These are phyloP conservation scores for Dalbergia oliveri DNA, from an alignment of 306 rosid species.

Conservation along the genomic window DNA sequence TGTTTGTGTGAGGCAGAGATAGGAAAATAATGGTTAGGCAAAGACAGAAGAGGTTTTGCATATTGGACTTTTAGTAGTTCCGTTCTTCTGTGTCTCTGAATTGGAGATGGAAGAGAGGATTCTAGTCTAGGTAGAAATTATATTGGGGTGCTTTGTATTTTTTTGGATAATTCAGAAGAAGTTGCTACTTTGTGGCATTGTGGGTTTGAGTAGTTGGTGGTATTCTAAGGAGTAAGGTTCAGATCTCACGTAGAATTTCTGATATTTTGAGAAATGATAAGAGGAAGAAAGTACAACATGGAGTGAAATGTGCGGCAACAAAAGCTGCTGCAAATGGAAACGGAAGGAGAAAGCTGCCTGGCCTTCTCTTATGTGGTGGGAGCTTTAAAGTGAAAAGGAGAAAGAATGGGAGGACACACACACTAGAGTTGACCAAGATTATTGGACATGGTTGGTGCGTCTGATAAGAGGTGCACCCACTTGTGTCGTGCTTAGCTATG, in stretches of 20 bases:
- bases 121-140: no score
- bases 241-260: background rate
- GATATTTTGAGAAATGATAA: background rate
- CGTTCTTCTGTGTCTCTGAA: no score
- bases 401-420: constrained; percentile 14
- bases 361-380: background rate
- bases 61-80: background rate
- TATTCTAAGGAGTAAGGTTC: background rate
- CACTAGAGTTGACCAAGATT: constrained; percentile 28
- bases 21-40: constrained; percentile 22
- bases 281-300: background rate
- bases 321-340: background rate
- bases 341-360: background rate
- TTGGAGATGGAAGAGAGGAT: no score
- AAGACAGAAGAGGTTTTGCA: constrained; percentile 35
- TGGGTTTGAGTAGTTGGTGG: constrained; percentile 16
- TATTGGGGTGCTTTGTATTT: background rate
- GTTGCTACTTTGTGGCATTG: constrained; percentile 13
- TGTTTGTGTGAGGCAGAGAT: constrained; percentile 21
- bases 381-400: background rate
- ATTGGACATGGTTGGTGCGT: background rate
- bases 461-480: background rate
- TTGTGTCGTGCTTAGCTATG: background rate
- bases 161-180: background rate
- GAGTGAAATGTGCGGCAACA: background rate